Conservation (phyloP, 2,329 filamentous ascomycete species). For the Colletotrichum australisinense region DNA sequence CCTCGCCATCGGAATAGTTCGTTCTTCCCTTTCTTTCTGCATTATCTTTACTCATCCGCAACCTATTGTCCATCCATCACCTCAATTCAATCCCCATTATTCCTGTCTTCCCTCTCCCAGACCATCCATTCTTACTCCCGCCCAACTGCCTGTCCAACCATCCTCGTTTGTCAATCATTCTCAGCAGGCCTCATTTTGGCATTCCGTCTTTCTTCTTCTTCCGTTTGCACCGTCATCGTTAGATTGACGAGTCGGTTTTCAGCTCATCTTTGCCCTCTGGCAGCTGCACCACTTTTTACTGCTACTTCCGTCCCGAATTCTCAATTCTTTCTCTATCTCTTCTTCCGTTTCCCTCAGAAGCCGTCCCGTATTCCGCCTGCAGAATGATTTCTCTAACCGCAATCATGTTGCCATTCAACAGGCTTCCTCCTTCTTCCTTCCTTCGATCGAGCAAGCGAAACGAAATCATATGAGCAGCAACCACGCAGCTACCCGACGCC, state of each 20-base stretch:
- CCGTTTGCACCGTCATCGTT: constrained; percentile 26
- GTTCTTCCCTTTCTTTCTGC: constrained; percentile 36
- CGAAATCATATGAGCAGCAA: constrained; percentile 43
- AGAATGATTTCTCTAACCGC: constrained; percentile 67
- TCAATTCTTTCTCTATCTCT: constrained; percentile 27
- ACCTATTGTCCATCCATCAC: constrained; percentile 30
- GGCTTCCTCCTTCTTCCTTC: constrained; percentile 46
- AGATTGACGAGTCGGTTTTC: constrained; percentile 18
- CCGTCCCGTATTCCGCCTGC: constrained; percentile 21
- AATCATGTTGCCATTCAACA: constrained; percentile 64
- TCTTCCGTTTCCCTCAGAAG: constrained; percentile 37
- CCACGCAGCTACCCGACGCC: constrained; percentile 37
- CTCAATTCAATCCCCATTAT: constrained; percentile 13
- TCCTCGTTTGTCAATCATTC: constrained; percentile 31
- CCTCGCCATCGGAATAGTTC: constrained; percentile 37
- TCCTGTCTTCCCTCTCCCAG: constrained; percentile 19
- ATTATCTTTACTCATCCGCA: constrained; percentile 29
- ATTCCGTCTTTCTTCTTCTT: constrained; percentile 23
- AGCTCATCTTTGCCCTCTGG: constrained; percentile 31
- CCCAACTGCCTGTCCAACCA: constrained; percentile 26
- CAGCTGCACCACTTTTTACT: constrained; percentile 33
- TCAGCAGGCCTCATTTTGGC: constrained; percentile 26
- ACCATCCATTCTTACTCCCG: constrained; percentile 17
- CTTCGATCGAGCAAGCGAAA: constrained; percentile 39
- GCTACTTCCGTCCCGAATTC: constrained; percentile 26